Conservation (phyloP, 106 monocot genomes). For the Platanthera zijinensis region DNA sequence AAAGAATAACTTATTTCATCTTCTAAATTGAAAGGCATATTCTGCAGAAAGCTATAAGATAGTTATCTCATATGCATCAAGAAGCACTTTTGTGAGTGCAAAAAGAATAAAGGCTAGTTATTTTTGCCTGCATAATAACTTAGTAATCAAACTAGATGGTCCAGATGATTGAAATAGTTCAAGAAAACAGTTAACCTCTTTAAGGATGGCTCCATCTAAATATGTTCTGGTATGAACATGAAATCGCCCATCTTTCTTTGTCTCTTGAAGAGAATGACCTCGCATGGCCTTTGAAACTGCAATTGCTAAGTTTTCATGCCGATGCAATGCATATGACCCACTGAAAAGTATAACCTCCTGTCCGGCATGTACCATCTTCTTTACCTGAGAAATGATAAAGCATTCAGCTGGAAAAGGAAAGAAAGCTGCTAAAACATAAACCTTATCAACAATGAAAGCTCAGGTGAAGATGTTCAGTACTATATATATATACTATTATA, state of each 20-base stretch:
- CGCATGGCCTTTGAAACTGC: slow-evolving; percentile 92
- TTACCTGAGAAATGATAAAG: slow-evolving; percentile 43
- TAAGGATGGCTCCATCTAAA: slow-evolving; percentile 92
- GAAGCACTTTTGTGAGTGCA: neutral
- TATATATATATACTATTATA: neutral
- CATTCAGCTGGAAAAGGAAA: neutral
- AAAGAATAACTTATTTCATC: neutral
- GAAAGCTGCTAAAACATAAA: neutral
- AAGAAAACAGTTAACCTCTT: slow-evolving; percentile 43
- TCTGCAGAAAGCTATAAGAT: neutral
- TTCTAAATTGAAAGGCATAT: neutral
- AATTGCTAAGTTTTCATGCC: slow-evolving; percentile 93
- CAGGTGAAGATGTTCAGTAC: neutral
- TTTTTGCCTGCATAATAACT: neutral
- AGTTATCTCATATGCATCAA: neutral
- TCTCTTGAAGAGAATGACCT: slow-evolving; percentile 91
- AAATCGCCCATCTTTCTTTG: slow-evolving; percentile 87
- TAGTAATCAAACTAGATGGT: neutral
- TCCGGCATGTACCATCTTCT: slow-evolving; percentile 79
- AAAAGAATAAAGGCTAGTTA: neutral
- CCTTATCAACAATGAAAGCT: neutral
- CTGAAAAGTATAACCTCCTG: slow-evolving; percentile 81
- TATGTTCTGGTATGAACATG: slow-evolving; percentile 92
- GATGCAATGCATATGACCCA: slow-evolving; percentile 91
- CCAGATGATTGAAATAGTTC: neutral